Percentiles rank a stretch among this genome's conserved stretches.
phyloP scores from a whole-genome alignment of 768 basidiomycete species.

The Lyophyllum decastes region DNA sequence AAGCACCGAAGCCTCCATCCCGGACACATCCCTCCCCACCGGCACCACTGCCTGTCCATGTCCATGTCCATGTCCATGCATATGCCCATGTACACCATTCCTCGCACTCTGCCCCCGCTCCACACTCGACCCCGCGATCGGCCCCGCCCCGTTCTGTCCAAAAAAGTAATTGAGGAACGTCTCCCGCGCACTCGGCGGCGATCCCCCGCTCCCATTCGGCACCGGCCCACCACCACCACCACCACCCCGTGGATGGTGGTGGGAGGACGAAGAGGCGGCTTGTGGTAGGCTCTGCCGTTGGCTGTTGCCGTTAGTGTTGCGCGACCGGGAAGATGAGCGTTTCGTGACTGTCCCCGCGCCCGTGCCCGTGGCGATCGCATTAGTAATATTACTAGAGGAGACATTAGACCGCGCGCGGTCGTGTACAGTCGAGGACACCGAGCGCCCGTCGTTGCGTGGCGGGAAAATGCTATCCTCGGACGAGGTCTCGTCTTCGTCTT shows the following conservation, averaged over 20 bases:
- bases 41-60: no score
- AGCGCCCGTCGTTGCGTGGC: slow-evolving; percentile 50
- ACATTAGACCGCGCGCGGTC: slow-evolving; percentile 64
- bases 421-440: slow-evolving; percentile 75
- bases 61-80: no score
- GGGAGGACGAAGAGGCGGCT: slow-evolving; percentile 9
- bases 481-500: slow-evolving; percentile 64
- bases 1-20: slow-evolving; percentile 47
- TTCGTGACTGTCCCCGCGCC: slow-evolving; percentile 27
- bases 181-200: slow-evolving; percentile 70
- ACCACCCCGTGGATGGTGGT: slow-evolving; percentile 35
- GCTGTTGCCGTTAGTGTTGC: slow-evolving; percentile 16
- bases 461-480: slow-evolving; percentile 59
- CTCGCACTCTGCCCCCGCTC: slow-evolving; percentile 33
- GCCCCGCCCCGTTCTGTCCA: slow-evolving; percentile 84
- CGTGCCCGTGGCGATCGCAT: slow-evolving; percentile 23
- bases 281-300: slow-evolving; percentile 16
- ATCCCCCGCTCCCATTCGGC: slow-evolving; percentile 31
- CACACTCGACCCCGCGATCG: slow-evolving; percentile 56
- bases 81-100: no score
- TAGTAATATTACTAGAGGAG: slow-evolving; percentile 30
- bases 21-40: slow-evolving; percentile 67
- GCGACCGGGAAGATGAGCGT: slow-evolving; percentile 35
- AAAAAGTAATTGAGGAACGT: slow-evolving; percentile 98
- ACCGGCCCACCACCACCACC: slow-evolving; percentile 22